Conservation (phyloP, 1,284 basidiomycete genomes). For the Apiotrichum sp. region DNA sequence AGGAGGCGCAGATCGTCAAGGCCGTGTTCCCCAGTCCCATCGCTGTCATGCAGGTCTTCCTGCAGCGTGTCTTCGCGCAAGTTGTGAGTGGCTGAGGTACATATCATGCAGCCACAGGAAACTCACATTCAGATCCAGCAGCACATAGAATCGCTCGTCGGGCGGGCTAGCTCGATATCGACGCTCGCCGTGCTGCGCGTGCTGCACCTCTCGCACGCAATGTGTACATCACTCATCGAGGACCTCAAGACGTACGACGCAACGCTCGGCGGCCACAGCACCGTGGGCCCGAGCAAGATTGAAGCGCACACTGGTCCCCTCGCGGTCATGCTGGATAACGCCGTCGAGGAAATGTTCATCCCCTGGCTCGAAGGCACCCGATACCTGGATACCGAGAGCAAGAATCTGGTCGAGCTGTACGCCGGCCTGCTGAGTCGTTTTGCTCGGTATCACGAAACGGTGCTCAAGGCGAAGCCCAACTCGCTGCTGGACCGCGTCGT, state of each 20-base stretch:
- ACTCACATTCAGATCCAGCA: conserved; percentile 71
- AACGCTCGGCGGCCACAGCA: conserved; percentile 50
- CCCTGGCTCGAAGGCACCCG: conserved; percentile 86
- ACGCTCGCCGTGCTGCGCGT: conserved; percentile 88
- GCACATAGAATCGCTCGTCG: conserved; percentile 80
- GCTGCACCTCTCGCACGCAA: conserved; percentile 77
- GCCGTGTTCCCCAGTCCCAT: conserved; percentile 96
- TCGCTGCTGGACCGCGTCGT: conserved; percentile 86
- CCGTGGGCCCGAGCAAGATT: conserved; percentile 16
- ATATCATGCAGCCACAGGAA: too few relatives aligned
- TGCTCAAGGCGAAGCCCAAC: conserved; percentile 73
- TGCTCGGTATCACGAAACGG: conserved; percentile 77
- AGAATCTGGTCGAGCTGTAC: conserved; percentile 78
- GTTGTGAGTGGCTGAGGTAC: conserved; percentile 57
- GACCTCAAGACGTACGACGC: conserved; percentile 90
- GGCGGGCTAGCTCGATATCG: conserved; percentile 65
- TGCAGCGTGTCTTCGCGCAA: conserved; percentile 97
- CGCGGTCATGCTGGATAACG: conserved; percentile 81
- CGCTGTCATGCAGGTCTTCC: conserved; percentile 97
- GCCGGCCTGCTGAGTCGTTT: conserved; percentile 67
- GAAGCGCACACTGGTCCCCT: conserved; percentile 45
- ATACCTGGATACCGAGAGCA: conserved; percentile 88
- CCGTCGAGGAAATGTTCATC: conserved; percentile 93
- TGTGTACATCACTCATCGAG: conserved; percentile 74
- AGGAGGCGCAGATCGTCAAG: conserved; percentile 96